Conservation (phyloP, 208 protist species). For the Naegleria gruberi region DNA sequence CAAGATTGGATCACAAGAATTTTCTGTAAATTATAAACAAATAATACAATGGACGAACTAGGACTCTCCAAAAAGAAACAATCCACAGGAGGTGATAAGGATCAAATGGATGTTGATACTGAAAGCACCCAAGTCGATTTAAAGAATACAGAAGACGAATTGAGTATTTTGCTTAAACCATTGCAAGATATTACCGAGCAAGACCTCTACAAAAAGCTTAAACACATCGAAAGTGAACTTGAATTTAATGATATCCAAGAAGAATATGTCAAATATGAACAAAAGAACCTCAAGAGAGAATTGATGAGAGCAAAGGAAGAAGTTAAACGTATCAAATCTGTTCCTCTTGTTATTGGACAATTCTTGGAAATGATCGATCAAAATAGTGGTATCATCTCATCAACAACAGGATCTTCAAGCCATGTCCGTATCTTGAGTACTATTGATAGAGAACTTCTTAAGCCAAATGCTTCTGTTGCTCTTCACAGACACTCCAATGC, state of each 20-base stretch:
- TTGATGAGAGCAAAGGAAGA: conserved; percentile 64
- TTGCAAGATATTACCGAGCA: neutral
- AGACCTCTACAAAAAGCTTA: conserved; percentile 14
- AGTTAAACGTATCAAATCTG: conserved; percentile 97
- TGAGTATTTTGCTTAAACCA: neutral
- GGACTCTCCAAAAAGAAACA: neutral
- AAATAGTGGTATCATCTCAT: conserved; percentile 82
- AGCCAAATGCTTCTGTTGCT: conserved; percentile 97
- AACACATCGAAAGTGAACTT: neutral
- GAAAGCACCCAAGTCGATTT: neutral
- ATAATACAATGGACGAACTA: neutral
- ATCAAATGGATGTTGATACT: neutral
- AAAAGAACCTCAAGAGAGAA: conserved; percentile 25
- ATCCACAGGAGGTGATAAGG: neutral
- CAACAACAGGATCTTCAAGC: conserved; percentile 91
- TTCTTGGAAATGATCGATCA: conserved; percentile 98
- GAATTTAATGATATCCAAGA: conserved; percentile 22
- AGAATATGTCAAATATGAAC: conserved; percentile 25
- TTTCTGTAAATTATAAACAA: no score
- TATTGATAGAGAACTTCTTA: conserved; percentile 93
- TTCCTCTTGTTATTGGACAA: conserved; percentile 98
- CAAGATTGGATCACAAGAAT: no score
- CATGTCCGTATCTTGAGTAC: conserved; percentile 95
- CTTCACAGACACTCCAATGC: conserved; percentile 97
- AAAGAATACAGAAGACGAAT: neutral